Evolutionary conservation across 345 rosid genomes (phyloP).

Genomic region (Luvunga scandens): DNA sequence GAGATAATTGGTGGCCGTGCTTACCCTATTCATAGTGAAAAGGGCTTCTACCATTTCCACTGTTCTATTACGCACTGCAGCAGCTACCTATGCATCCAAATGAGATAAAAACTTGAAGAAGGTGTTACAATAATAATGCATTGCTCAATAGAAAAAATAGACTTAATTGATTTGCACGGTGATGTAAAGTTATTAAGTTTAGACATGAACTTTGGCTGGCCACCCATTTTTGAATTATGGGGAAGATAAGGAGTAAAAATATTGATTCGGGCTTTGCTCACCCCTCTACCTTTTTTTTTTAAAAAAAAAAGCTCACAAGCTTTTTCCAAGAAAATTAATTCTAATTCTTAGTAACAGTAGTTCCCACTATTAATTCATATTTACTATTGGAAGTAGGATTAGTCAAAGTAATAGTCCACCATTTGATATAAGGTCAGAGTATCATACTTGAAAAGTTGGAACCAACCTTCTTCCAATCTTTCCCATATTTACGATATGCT

Average conservation of each 20-base stretch:
- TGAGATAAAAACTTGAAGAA: slow-evolving; percentile 8
- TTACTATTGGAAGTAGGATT: background rate
- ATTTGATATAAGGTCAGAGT: background rate
- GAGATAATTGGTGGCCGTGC: slow-evolving; percentile 12
- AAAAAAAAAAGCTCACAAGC: background rate
- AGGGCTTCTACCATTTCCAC: slow-evolving; percentile 76
- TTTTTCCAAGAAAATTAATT: background rate
- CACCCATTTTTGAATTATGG: no score
- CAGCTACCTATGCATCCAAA: slow-evolving; percentile 53
- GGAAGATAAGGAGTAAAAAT: no score
- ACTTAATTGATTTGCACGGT: background rate
- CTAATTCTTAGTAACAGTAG: background rate
- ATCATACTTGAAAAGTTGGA: background rate
- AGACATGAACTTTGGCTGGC: background rate
- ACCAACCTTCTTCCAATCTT: slow-evolving; percentile 81
- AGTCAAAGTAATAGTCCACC: background rate
- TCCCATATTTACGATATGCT: slow-evolving; percentile 72
- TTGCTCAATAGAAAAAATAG: slow-evolving; percentile 6
- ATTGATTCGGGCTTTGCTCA: no score
- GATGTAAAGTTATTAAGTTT: background rate
- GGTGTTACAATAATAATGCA: background rate
- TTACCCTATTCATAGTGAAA: slow-evolving; percentile 73
- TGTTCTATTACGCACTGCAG: slow-evolving; percentile 54
- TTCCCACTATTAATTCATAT: background rate
- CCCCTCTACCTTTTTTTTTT: no score